Evolutionary conservation across 1,284 basidiomycete species (phyloP).

Genomic region (Waitea zeae): DNA sequence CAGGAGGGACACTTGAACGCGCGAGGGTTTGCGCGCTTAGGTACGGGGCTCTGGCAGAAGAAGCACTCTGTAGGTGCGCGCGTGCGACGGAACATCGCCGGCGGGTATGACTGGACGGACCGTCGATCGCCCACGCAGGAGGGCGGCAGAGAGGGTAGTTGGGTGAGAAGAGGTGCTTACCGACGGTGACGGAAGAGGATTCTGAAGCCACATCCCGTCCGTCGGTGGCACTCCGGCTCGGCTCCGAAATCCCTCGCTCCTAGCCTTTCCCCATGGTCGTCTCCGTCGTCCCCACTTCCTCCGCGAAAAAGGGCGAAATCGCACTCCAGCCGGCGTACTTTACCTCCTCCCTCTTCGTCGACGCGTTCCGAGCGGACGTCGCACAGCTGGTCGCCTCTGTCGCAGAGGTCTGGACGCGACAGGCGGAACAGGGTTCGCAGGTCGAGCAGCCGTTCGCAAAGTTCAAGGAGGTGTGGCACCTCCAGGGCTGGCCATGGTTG

Average conservation of each 20-base stretch:
- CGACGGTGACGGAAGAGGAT: too few relatives aligned
- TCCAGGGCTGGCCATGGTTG: conserved; percentile 52
- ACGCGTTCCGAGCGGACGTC: conserved; percentile 48
- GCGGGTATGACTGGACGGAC: conserved; percentile 7
- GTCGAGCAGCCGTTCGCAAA: conserved; percentile 33
- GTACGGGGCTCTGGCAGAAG: conserved; percentile 31
- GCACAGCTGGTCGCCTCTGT: conserved; percentile 28
- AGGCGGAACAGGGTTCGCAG: conserved; percentile 20
- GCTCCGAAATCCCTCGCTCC: too few relatives aligned
- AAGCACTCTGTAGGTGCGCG: conserved; percentile 41
- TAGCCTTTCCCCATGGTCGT: too few relatives aligned
- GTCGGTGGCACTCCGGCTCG: too few relatives aligned
- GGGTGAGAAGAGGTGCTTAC: too few relatives aligned
- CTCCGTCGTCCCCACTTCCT: conserved; percentile 23
- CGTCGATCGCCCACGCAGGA: neutral
- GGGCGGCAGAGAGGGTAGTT: neutral
- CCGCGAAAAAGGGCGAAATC: conserved; percentile 32
- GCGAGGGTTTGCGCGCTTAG: conserved; percentile 25
- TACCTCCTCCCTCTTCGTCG: conserved; percentile 54
- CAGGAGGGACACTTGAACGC: conserved; percentile 54
- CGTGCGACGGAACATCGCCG: conserved; percentile 17
- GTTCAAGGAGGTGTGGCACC: conserved; percentile 53
- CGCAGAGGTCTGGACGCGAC: conserved; percentile 10
- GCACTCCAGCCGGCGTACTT: conserved; percentile 57
- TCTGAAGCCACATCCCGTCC: too few relatives aligned